Evolutionary conservation across 2,329 filamentous ascomycete genomes (phyloP).

Genomic region (Chaetomiaceae sp.): DNA sequence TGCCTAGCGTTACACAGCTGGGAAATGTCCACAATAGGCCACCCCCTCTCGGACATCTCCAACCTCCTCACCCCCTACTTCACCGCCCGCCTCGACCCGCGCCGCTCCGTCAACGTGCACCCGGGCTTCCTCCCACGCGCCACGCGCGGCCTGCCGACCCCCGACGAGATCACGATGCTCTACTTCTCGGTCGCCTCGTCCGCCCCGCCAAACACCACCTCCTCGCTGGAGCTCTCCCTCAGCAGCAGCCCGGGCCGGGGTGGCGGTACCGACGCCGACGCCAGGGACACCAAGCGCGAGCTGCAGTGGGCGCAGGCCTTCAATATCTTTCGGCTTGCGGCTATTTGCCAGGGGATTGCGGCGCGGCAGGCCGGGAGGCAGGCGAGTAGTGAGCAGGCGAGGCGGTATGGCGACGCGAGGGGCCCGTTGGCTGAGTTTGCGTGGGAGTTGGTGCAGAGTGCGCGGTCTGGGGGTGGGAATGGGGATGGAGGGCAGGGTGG

Average conservation of each 20-base stretch:
- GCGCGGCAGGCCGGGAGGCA: slow-evolving; percentile 79
- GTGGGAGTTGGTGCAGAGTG: slow-evolving; percentile 64
- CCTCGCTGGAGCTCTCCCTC: slow-evolving; percentile 21
- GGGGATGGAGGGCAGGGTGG: not conserved
- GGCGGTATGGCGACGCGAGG: slow-evolving; percentile 65
- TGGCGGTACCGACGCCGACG: slow-evolving; percentile 35
- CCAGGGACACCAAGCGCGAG: slow-evolving; percentile 38
- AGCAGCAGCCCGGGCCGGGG: slow-evolving; percentile 38
- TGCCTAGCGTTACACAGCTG: slow-evolving; percentile 48
- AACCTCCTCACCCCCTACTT: slow-evolving; percentile 63
- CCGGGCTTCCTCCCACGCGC: slow-evolving; percentile 56
- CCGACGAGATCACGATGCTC: slow-evolving; percentile 33
- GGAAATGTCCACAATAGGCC: slow-evolving; percentile 98
- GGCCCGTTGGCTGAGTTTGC: slow-evolving; percentile 71
- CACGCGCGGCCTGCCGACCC: slow-evolving; percentile 53
- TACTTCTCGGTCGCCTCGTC: slow-evolving; percentile 39
- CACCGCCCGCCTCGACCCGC: slow-evolving; percentile 32
- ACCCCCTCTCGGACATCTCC: slow-evolving; percentile 84
- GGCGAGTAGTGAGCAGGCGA: slow-evolving; percentile 81
- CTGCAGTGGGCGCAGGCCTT: slow-evolving; percentile 60
- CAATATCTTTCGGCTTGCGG: slow-evolving; percentile 56
- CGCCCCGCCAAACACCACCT: not conserved
- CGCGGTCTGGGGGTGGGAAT: slow-evolving; percentile 14
- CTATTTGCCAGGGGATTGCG: slow-evolving; percentile 81
- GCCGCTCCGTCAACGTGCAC: slow-evolving; percentile 30